Evolutionary conservation across 306 rosid genomes (phyloP).

Genomic region (Quercus dentata): DNA sequence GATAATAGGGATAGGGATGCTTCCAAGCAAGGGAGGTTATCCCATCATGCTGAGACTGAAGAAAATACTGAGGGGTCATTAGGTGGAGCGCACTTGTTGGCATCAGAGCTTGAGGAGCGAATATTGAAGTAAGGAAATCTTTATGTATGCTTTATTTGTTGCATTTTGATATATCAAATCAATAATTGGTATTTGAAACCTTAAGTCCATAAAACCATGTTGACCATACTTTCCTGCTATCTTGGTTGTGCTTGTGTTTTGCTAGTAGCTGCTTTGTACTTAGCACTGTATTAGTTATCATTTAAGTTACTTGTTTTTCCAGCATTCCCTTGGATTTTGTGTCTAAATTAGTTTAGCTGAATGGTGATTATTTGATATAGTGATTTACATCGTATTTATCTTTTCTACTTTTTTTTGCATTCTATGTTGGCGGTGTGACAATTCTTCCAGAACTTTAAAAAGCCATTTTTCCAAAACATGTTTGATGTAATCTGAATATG

Average conservation of each 20-base stretch:
- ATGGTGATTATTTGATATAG: not conserved
- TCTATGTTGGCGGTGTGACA: not conserved
- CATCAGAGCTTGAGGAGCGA: slow-evolving; percentile 67
- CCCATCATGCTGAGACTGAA: slow-evolving; percentile 30
- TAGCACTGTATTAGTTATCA: not conserved
- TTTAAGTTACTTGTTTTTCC: not conserved
- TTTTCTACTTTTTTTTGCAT: not conserved
- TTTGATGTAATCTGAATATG: slow-evolving; percentile 6
- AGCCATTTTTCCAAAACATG: not conserved
- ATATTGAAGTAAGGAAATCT: slow-evolving; percentile 53
- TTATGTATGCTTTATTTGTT: not conserved
- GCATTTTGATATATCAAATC: not conserved
- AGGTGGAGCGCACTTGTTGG: slow-evolving; percentile 24
- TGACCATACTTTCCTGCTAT: not conserved
- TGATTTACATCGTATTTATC: not conserved
- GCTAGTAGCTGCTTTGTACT: not conserved
- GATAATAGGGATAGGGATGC: slow-evolving; percentile 48
- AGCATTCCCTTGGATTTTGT: not conserved
- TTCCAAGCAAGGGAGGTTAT: slow-evolving; percentile 40
- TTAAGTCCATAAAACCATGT: not conserved
- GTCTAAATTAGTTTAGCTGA: not conserved
- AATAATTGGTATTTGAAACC: not conserved
- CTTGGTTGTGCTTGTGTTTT: not conserved
- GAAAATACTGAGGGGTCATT: slow-evolving; percentile 32
- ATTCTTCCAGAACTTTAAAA: not conserved